These are phyloP conservation scores for Lantana camara DNA, from an alignment of 257 asterid genomes.

Conservation along the genomic window DNA sequence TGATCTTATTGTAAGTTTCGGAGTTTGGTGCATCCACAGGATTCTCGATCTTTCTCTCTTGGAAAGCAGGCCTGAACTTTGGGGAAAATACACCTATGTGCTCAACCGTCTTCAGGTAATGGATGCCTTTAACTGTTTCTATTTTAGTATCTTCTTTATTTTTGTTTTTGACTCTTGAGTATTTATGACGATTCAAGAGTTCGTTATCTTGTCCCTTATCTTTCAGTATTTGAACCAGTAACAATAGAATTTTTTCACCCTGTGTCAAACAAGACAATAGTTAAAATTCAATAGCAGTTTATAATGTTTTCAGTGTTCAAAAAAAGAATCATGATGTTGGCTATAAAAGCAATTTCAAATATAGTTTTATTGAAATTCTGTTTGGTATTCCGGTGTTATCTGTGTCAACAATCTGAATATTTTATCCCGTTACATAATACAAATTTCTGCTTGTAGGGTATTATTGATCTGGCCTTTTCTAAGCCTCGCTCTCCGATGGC, in stretches of 20 bases:
- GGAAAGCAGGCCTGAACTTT: slow-evolving; percentile 76
- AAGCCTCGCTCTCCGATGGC: slow-evolving; percentile 47
- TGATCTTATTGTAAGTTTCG: slow-evolving; percentile 61
- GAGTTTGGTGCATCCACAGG: slow-evolving; percentile 77
- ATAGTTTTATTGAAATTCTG: background rate
- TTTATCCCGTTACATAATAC: background rate
- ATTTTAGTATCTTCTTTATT: background rate
- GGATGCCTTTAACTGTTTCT: background rate
- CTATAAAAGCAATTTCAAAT: background rate
- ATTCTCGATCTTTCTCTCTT: slow-evolving; percentile 60
- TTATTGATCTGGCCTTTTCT: slow-evolving; percentile 54
- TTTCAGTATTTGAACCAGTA: background rate
- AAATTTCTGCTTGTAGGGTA: slow-evolving; percentile 41
- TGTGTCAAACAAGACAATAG: too few relatives aligned
- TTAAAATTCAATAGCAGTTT: too few relatives aligned
- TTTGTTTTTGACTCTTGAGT: background rate
- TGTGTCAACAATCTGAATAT: too few relatives aligned
- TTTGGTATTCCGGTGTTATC: background rate
- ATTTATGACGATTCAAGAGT: background rate
- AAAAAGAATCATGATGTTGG: too few relatives aligned
- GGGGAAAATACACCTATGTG: slow-evolving; percentile 73
- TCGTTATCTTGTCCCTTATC: background rate
- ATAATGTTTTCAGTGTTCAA: too few relatives aligned
- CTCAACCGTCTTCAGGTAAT: slow-evolving; percentile 74
- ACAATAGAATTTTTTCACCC: too few relatives aligned